Evolutionary conservation across 768 basidiomycete genomes (phyloP).

Genomic region (Lactarius psammicola): DNA sequence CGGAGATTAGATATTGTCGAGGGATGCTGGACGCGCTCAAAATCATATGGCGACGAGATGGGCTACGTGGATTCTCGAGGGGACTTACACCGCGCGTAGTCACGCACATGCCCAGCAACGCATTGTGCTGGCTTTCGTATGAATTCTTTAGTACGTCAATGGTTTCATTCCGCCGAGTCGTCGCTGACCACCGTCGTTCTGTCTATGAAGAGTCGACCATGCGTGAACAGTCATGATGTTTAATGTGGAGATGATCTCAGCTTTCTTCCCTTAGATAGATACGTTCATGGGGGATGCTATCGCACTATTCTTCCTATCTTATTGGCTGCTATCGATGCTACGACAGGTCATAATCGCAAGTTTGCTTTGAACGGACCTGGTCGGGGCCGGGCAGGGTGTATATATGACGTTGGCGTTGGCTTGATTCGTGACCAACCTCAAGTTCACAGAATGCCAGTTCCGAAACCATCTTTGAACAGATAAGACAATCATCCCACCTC

Average conservation of each 20-base stretch:
- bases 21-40: constrained; percentile 88
- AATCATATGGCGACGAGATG: constrained; percentile 86
- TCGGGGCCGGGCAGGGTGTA: constrained; percentile 1
- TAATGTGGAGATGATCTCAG: not conserved
- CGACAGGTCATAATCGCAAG: not conserved
- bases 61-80: constrained; percentile 78
- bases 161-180: not conserved
- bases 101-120: constrained; percentile 96
- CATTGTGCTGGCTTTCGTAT: constrained; percentile 95
- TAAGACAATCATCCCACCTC: constrained; percentile 85
- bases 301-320: constrained; percentile 12
- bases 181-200: constrained; percentile 8
- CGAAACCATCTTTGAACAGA: constrained; percentile 61
- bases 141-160: constrained; percentile 92
- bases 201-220: constrained; percentile 20
- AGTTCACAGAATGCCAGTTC: constrained; percentile 52
- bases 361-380: not conserved
- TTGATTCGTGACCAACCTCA: not conserved
- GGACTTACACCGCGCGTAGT: constrained; percentile 90
- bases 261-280: constrained; percentile 10
- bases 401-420: not conserved
- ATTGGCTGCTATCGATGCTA: constrained; percentile 11
- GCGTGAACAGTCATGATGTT: constrained; percentile 21
- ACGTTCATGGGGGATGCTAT: constrained; percentile 1
- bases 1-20: constrained; percentile 75